Percentiles rank a stretch among this genome's conserved stretches.
These are phyloP conservation scores for Platismatia glauca DNA, from an alignment of 495 filamentous ascomycete genomes.

Conservation along the genomic window DNA sequence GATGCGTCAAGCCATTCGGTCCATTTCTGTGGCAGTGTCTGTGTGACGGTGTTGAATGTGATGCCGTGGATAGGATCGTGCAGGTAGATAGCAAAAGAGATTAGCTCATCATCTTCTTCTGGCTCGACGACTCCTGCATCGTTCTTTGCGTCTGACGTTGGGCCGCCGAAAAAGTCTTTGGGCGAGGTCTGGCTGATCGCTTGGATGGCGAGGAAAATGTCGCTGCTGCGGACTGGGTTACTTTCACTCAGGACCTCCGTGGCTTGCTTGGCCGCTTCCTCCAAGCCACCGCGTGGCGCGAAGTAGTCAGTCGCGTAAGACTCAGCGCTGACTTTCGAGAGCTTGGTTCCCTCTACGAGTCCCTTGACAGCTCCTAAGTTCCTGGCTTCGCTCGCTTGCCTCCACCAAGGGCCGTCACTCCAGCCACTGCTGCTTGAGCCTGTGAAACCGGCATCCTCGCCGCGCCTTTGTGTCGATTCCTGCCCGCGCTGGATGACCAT, in stretches of 20 bases:
- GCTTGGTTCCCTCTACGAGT: slow-evolving; percentile 76
- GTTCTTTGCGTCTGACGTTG: slow-evolving; percentile 40
- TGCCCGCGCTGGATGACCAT: slow-evolving; percentile 89
- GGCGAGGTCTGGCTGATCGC: slow-evolving; percentile 59
- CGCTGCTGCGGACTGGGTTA: slow-evolving; percentile 83
- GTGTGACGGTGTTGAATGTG: slow-evolving; percentile 73
- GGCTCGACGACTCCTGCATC: slow-evolving; percentile 45
- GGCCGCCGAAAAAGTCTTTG: slow-evolving; percentile 57
- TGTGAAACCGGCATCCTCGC: slow-evolving; percentile 50
- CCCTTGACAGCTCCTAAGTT: slow-evolving; percentile 75
- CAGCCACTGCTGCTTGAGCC: slow-evolving; percentile 52
- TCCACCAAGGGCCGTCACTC: slow-evolving; percentile 96
- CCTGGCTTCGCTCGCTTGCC: slow-evolving; percentile 57
- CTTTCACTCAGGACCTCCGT: slow-evolving; percentile 64
- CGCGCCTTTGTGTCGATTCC: slow-evolving; percentile 63
- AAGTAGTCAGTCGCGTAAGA: slow-evolving; percentile 79
- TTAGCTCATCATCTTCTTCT: slow-evolving; percentile 38
- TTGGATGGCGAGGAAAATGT: slow-evolving; percentile 92
- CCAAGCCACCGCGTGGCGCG: slow-evolving; percentile 63
- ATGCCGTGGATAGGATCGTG: slow-evolving; percentile 91
- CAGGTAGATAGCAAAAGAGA: slow-evolving; percentile 83
- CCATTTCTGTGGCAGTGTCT: slow-evolving; percentile 79
- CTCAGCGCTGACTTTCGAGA: slow-evolving; percentile 80
- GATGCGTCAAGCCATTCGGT: slow-evolving; percentile 84
- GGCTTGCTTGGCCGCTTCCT: slow-evolving; percentile 67